A percentile compares a stretch with the other conserved stretches of the same genome.
Conservation (phyloP, 2,329 filamentous ascomycete species). For the Fusarium agapanthi region DNA sequence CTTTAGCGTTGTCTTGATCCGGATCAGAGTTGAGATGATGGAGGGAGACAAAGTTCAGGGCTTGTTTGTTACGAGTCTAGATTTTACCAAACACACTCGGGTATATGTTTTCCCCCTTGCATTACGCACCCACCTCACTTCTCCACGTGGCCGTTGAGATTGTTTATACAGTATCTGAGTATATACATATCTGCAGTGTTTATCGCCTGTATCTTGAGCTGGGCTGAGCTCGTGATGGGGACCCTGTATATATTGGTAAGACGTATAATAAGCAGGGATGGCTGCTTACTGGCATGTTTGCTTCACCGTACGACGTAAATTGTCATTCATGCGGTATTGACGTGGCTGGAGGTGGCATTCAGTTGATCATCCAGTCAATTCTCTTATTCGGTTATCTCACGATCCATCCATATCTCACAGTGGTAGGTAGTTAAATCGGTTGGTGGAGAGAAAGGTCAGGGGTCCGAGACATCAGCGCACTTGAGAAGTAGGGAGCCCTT, state of each 20-base stretch:
- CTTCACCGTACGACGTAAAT: background rate
- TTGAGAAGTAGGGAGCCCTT: slow-evolving; percentile 10
- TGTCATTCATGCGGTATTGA: background rate
- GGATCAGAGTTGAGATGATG: background rate
- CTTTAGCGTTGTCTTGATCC: background rate
- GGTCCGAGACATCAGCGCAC: slow-evolving; percentile 30
- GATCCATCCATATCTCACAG: background rate
- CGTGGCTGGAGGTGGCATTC: background rate
- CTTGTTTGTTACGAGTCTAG: background rate
- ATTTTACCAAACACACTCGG: background rate
- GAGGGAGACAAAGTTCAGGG: background rate
- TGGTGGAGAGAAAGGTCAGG: background rate
- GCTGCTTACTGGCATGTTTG: background rate
- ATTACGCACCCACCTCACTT: background rate
- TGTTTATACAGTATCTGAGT: background rate
- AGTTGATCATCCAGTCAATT: background rate
- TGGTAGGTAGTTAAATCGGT: background rate
- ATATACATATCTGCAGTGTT: background rate
- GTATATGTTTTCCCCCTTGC: slow-evolving; percentile 24
- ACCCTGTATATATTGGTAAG: background rate
- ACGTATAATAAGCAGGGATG: background rate
- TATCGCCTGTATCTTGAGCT: background rate
- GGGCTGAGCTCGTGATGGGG: background rate
- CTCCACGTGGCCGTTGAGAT: slow-evolving; percentile 35
- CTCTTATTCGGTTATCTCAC: background rate